These are phyloP conservation scores for Croton setiger DNA, from an alignment of 441 rosid species.

Conservation along the genomic window DNA sequence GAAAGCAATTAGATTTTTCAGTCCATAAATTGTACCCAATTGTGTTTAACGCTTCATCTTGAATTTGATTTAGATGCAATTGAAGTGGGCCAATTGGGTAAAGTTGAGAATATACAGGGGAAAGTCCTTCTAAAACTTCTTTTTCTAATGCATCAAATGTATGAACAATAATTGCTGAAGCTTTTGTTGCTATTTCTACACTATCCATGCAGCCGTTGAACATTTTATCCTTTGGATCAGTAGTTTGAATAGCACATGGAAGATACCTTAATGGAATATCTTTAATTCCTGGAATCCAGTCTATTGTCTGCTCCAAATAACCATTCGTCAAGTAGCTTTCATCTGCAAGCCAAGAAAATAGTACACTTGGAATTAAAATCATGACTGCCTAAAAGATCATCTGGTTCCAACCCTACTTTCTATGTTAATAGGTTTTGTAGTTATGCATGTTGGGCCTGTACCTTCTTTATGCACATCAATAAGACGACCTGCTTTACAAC, in stretches of 20 bases:
- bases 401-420: no score
- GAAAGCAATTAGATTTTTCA: slow-evolving; percentile 13
- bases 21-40: slow-evolving; percentile 30
- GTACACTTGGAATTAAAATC: no score
- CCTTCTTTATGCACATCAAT: no score
- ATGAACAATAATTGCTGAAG: slow-evolving; percentile 33
- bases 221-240: no score
- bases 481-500: no score
- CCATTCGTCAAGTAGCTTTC: slow-evolving; percentile 29
- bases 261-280: slow-evolving; percentile 37
- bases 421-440: no score
- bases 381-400: no score
- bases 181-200: slow-evolving; percentile 24
- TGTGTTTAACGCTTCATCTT: background rate
- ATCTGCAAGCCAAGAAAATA: slow-evolving; percentile 20
- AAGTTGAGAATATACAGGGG: slow-evolving; percentile 16
- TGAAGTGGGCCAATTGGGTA: slow-evolving; percentile 31
- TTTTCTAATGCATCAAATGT: slow-evolving; percentile 32
- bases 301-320: slow-evolving; percentile 26
- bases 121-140: slow-evolving; percentile 21
- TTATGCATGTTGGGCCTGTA: no score
- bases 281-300: slow-evolving; percentile 45
- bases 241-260: slow-evolving; percentile 32
- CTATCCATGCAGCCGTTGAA: no score
- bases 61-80: background rate